A percentile compares a stretch with the other conserved stretches of the same genome.
Evolutionary conservation across 441 rosid genomes (phyloP).

Genomic region (Aleurites moluccanus): DNA sequence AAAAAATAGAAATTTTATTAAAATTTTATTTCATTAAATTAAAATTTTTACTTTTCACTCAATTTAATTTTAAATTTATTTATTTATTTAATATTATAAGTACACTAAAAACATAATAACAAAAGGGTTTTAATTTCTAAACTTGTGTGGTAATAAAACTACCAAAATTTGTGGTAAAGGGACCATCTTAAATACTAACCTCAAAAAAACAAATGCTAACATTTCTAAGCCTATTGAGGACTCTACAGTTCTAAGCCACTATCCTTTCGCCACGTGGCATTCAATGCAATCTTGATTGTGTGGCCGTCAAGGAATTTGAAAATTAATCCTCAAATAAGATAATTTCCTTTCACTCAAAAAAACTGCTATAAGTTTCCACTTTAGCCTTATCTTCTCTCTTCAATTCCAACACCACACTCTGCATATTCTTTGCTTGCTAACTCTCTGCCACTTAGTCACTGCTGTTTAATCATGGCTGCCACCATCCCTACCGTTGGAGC

Average conservation of each 20-base stretch:
- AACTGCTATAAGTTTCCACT: constrained; percentile 29
- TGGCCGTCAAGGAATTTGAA: constrained; percentile 38
- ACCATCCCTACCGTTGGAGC: constrained; percentile 76
- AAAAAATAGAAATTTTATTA: no score
- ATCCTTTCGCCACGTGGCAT: constrained; percentile 41
- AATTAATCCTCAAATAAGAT: constrained; percentile 22
- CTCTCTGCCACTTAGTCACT: constrained; percentile 1
- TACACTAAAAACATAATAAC: no score
- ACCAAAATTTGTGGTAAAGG: constrained; percentile 30
- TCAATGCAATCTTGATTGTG: constrained; percentile 45
- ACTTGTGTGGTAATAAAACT: constrained; percentile 34
- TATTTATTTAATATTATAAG: no score
- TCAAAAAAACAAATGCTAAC: constrained; percentile 12
- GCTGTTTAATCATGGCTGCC: constrained; percentile 52
- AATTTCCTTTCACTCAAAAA: constrained; percentile 33
- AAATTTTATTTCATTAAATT: no score
- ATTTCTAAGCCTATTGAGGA: neutral
- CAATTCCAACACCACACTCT: constrained; percentile 15
- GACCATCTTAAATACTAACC: constrained; percentile 25
- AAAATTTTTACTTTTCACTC: no score
- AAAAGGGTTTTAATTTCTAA: neutral
- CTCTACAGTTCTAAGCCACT: neutral
- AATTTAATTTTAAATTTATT: no score
- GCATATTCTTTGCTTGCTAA: neutral
- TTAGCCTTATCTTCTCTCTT: neutral